These are phyloP conservation scores for Athelia psychrophila DNA, from an alignment of 1,284 basidiomycete species.

Conservation along the genomic window DNA sequence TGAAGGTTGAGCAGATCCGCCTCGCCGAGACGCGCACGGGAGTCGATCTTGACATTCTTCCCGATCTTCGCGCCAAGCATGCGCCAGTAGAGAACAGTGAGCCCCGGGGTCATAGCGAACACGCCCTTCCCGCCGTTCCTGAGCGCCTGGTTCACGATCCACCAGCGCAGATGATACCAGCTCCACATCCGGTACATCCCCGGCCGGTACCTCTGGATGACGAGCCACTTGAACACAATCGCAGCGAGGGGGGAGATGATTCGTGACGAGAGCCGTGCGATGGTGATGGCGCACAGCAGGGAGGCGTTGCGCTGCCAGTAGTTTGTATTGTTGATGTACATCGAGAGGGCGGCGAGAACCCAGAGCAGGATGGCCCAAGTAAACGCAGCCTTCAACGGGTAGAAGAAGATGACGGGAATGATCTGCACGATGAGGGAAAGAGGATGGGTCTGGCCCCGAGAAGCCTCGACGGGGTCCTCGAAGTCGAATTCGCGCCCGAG, in stretches of 20 bases:
- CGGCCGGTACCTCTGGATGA: conserved; percentile 40
- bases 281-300: conserved; percentile 30
- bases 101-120: conserved; percentile 35
- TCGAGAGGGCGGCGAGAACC: conserved; percentile 27
- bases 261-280: conserved; percentile 27
- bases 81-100: conserved; percentile 38
- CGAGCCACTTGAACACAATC: conserved; percentile 41
- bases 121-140: conserved; percentile 36
- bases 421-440: conserved; percentile 36
- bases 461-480: conserved; percentile 6
- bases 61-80: conserved; percentile 43
- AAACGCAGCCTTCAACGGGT: conserved; percentile 38
- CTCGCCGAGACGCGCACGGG: conserved; percentile 36
- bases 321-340: conserved; percentile 20
- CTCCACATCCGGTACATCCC: conserved; percentile 33
- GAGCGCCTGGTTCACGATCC: conserved; percentile 43
- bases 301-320: conserved; percentile 33
- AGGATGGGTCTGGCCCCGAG: conserved; percentile 35
- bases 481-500: conserved; percentile 3
- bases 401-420: conserved; percentile 39
- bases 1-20: conserved; percentile 40
- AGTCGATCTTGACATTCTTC: conserved; percentile 35
- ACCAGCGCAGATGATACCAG: conserved; percentile 42
- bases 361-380: conserved; percentile 35
- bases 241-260: conserved; percentile 33